A percentile compares a stretch with the other conserved stretches of the same genome.
phyloP scores from a whole-genome alignment of 2,329 filamentous ascomycete species.

The Pseudocercospora musae region DNA sequence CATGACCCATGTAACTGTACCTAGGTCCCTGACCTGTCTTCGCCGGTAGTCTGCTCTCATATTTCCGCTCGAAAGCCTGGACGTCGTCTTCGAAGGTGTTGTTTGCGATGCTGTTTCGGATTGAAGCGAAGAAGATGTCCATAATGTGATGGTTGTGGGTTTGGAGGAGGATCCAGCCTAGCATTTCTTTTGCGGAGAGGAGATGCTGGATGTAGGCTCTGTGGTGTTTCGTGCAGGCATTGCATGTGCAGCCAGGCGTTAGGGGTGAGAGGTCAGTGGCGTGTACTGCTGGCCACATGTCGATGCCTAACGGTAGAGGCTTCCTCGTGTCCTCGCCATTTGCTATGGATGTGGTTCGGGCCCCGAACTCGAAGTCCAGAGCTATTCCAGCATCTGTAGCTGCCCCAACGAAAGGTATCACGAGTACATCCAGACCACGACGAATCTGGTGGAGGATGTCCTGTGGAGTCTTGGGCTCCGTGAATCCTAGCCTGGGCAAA shows the following conservation, averaged over 20 bases:
- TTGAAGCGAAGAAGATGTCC: slow-evolving; percentile 66
- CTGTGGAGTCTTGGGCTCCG: slow-evolving; percentile 67
- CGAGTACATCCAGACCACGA: slow-evolving; percentile 76
- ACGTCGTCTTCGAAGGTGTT: slow-evolving; percentile 55
- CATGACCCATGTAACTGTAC: slow-evolving; percentile 30
- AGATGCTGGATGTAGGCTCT: slow-evolving; percentile 85
- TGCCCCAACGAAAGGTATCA: slow-evolving; percentile 69
- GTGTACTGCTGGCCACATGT: slow-evolving; percentile 70
- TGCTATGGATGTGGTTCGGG: neutral
- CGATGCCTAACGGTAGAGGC: slow-evolving; percentile 60
- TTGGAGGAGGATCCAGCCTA: slow-evolving; percentile 89
- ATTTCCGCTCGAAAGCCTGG: slow-evolving; percentile 61
- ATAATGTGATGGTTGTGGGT: slow-evolving; percentile 82
- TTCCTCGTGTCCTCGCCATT: slow-evolving; percentile 17
- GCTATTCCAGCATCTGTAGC: slow-evolving; percentile 83
- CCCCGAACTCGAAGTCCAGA: slow-evolving; percentile 67
- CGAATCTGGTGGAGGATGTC: slow-evolving; percentile 72
- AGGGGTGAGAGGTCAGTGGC: slow-evolving; percentile 63
- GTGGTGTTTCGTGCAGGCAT: slow-evolving; percentile 79
- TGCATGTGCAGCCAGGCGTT: slow-evolving; percentile 66
- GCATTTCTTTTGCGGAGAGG: slow-evolving; percentile 88
- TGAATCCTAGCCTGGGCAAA: slow-evolving; percentile 73
- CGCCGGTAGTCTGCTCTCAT: slow-evolving; percentile 68
- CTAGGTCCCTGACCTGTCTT: slow-evolving; percentile 76
- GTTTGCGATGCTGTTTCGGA: slow-evolving; percentile 62